Evolutionary conservation across 768 basidiomycete species (phyloP).

Genomic region (Serpula lacrymans): DNA sequence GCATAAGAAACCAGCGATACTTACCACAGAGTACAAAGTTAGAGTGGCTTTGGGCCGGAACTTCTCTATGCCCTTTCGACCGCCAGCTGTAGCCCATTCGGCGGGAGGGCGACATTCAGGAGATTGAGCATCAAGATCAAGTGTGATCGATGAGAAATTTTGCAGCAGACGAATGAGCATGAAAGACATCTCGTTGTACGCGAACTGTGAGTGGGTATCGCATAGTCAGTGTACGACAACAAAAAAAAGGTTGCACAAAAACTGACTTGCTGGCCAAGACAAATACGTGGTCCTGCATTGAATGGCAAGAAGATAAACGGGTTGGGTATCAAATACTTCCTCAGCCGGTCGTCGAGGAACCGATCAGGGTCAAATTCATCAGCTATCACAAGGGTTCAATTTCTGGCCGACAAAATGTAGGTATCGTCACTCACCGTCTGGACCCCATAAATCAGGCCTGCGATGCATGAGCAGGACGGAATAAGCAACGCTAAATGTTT

Average conservation of each 20-base stretch:
- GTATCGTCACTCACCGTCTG: constrained; percentile 22
- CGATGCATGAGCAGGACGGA: constrained; percentile 34
- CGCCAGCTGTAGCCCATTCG: constrained; percentile 21
- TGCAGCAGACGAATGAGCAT: constrained; percentile 28
- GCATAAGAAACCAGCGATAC: constrained; percentile 7
- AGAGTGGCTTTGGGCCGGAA: constrained; percentile 25
- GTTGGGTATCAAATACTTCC: constrained; percentile 33
- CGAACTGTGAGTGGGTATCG: constrained; percentile 22
- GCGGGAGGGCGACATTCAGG: constrained; percentile 21
- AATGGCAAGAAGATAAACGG: constrained; percentile 42
- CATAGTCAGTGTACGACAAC: constrained; percentile 3
- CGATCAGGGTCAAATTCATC: constrained; percentile 37
- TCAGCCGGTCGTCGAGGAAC: constrained; percentile 35
- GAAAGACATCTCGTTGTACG: constrained; percentile 32
- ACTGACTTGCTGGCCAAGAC: constrained; percentile 35
- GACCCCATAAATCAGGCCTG: constrained; percentile 34
- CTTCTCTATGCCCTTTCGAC: constrained; percentile 22
- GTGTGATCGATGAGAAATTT: constrained; percentile 20
- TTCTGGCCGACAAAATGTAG: neutral
- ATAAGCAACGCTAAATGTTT: constrained; percentile 19
- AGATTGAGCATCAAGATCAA: constrained; percentile 25
- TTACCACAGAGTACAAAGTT: constrained; percentile 35
- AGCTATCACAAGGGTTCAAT: constrained; percentile 7
- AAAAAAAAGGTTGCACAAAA: constrained; percentile 12
- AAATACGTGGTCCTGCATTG: constrained; percentile 38